Base-by-base conservation (phyloP, 192 early-diverging fungal genomes). In the Kickxella alabastrina region DNA sequence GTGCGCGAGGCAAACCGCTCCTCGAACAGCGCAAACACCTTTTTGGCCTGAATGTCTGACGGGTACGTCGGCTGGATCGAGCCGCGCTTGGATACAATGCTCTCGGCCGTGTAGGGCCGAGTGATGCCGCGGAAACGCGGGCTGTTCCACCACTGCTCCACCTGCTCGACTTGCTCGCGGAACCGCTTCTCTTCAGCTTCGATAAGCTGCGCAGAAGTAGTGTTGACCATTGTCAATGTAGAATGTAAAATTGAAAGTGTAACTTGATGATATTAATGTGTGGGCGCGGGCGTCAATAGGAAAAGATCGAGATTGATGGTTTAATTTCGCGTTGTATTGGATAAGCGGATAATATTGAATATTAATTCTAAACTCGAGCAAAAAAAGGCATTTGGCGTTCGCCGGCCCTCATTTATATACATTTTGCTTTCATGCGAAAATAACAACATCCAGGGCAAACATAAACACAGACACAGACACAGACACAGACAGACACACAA, bases 1-100 rank as follows among this genome's bases (percentile, higher is more conserved):
- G 91, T 90, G 49, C 84, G 79, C 49, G 80, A 79, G 47, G 78
- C 69, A 68, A 90, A 87, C 78, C 91, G 91, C 31, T 71, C 51
- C 63, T 87, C 80, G 42, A 98, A 63, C 15, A 92, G 75, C 26
- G 65, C 77, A 91, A 91, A 98, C 31, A 93, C 80, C 80, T 98
- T 98, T 73, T 95, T 95, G 36, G 92, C 92, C 79, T 90, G 87
- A 41, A 59, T 61, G 67, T 93, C 83, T 18, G 95, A 95, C 21
- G 87, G 79, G 54, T 90, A 96, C 6, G 81, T 59, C 19, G 79
- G 79, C 23, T 71, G 50, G 42, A 98, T 59, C 18, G 73, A 87
- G 52, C 95, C 93, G 41, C 95, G 85, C 81, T 98, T 98, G 44
- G 80, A 74, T 29, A 89, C 92, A 36, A 98, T 87, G 64, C 82